Percentiles rank a stretch among this genome's conserved stretches.
These are phyloP conservation scores for Colletotrichum truncatum DNA, from an alignment of 2,329 filamentous ascomycete genomes.

Conservation along the genomic window DNA sequence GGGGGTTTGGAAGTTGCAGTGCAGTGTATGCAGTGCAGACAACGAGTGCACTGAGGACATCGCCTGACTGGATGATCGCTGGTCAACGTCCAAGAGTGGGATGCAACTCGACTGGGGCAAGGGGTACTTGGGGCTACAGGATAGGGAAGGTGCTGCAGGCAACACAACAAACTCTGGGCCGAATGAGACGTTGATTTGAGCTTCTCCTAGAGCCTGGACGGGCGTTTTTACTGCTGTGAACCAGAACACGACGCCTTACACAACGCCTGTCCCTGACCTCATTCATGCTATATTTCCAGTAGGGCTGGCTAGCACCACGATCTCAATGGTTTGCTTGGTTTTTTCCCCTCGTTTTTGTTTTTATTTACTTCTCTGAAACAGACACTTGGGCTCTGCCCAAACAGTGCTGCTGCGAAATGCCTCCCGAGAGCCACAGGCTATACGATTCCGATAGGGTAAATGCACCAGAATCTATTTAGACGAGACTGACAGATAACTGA, in stretches of 20 bases:
- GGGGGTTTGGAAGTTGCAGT: not conserved
- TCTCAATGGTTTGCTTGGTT: too few species aligned
- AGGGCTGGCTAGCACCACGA: too few species aligned
- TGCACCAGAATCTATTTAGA: not conserved
- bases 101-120: not conserved
- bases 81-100: too few species aligned
- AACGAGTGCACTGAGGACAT: not conserved
- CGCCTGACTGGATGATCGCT: too few species aligned
- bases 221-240: slow-evolving; percentile 10
- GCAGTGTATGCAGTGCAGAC: not conserved
- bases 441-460: not conserved
- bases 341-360: too few species aligned
- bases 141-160: not conserved
- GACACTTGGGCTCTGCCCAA: too few species aligned
- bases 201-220: not conserved
- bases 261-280: not conserved
- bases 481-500: slow-evolving; percentile 14
- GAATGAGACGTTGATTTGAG: not conserved
- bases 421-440: not conserved
- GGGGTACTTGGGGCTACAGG: not conserved
- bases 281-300: not conserved
- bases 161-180: slow-evolving; percentile 6
- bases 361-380: too few species aligned
- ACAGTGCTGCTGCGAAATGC: too few species aligned
- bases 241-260: not conserved